Conservation (phyloP, 2,329 filamentous ascomycete genomes). For the Fusarium praegraminearum region DNA sequence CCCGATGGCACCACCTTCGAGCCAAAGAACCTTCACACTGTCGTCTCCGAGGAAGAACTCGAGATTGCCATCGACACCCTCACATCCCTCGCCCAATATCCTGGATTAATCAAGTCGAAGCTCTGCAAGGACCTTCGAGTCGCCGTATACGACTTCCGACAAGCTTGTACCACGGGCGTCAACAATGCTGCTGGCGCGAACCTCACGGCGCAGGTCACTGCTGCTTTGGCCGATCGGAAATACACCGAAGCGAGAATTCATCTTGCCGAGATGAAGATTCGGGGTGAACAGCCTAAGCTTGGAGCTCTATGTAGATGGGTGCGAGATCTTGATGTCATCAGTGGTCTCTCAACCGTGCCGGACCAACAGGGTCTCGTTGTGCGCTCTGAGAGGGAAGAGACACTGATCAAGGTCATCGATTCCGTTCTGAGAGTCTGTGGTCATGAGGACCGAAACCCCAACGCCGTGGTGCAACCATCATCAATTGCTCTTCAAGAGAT, state of each 20-base stretch:
- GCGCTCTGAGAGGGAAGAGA: conserved; percentile 61
- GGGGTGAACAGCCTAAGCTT: conserved; percentile 73
- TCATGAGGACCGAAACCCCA: conserved; percentile 64
- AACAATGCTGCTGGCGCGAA: conserved; percentile 72
- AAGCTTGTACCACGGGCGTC: conserved; percentile 75
- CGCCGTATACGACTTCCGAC: conserved; percentile 76
- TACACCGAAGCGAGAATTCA: conserved; percentile 74
- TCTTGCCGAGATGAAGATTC: conserved; percentile 76
- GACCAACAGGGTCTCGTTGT: conserved; percentile 54
- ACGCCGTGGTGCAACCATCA: conserved; percentile 50
- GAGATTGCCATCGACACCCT: conserved; percentile 76
- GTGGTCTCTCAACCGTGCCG: conserved; percentile 70
- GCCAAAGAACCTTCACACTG: conserved; percentile 63
- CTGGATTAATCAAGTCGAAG: conserved; percentile 74
- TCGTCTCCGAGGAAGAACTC: conserved; percentile 73
- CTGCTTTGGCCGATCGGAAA: conserved; percentile 72
- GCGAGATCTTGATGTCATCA: conserved; percentile 76
- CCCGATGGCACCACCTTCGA: conserved; percentile 54
- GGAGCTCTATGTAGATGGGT: conserved; percentile 80
- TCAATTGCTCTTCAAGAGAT: conserved; percentile 68
- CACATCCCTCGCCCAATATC: conserved; percentile 67
- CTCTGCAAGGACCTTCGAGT: conserved; percentile 74
- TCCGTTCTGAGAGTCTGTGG: conserved; percentile 73
- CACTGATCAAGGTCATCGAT: conserved; percentile 72
- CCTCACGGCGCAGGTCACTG: conserved; percentile 74